A percentile compares a stretch with the other conserved stretches of the same genome.
Conservation (phyloP, 768 basidiomycete genomes). For the Termitomyces sp. region DNA sequence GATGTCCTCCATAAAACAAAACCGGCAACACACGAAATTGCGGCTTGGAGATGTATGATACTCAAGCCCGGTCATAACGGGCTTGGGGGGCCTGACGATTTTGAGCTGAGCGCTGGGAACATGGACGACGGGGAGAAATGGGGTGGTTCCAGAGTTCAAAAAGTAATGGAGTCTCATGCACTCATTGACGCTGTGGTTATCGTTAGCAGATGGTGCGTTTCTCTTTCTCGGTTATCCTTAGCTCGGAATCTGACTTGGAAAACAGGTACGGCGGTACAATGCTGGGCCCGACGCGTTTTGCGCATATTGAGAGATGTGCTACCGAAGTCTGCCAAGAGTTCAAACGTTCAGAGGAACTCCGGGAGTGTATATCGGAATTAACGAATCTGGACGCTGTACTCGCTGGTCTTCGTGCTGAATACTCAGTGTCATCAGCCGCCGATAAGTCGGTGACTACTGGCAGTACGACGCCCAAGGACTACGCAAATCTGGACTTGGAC, state of each 20-base stretch:
- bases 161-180: constrained; percentile 65
- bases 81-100: constrained; percentile 70
- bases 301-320: constrained; percentile 75
- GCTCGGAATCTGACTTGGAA: not conserved
- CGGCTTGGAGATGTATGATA: constrained; percentile 78
- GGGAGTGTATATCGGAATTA: constrained; percentile 55
- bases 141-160: constrained; percentile 60
- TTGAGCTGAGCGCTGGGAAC: constrained; percentile 56
- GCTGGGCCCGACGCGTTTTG: constrained; percentile 72
- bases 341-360: constrained; percentile 64
- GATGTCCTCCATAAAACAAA: constrained; percentile 53
- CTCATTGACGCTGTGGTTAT: constrained; percentile 77
- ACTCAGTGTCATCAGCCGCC: constrained; percentile 23
- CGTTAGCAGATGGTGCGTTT: constrained; percentile 68
- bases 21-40: constrained; percentile 68
- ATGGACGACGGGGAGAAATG: constrained; percentile 80
- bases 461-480: constrained; percentile 34
- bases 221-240: not conserved
- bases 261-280: constrained; percentile 78
- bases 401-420: constrained; percentile 48
- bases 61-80: constrained; percentile 64
- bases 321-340: constrained; percentile 70
- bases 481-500: constrained; percentile 51
- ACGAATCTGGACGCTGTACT: constrained; percentile 60
- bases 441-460: not conserved